These are phyloP conservation scores for Ceratorhiza oryzae-sativae DNA, from an alignment of 1,284 basidiomycete genomes.

Conservation along the genomic window DNA sequence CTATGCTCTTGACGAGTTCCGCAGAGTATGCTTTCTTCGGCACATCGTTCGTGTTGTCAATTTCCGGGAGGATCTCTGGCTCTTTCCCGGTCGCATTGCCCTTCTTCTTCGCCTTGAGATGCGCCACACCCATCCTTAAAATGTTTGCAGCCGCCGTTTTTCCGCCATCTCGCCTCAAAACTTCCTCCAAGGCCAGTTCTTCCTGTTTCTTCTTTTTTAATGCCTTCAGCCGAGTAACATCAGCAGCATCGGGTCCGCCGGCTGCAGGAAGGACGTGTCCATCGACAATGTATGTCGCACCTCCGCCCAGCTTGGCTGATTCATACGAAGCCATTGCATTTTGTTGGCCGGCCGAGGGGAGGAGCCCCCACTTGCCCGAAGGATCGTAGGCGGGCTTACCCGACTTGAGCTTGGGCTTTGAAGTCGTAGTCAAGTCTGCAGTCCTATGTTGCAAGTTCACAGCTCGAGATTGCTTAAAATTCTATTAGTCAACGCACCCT, in stretches of 20 bases:
- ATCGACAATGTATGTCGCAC: constrained; percentile 81
- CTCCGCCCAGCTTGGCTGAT: constrained; percentile 52
- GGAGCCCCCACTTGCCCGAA: constrained; percentile 70
- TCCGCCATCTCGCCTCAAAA: constrained; percentile 56
- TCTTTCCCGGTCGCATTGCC: constrained; percentile 46
- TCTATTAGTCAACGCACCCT: constrained; percentile 60
- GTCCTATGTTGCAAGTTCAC: constrained; percentile 45
- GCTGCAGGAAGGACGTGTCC: constrained; percentile 67
- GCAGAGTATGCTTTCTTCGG: constrained; percentile 66
- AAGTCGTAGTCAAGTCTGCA: constrained; percentile 50
- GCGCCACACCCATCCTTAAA: constrained; percentile 45
- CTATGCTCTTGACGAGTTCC: constrained; percentile 67
- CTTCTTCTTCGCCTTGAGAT: constrained; percentile 49
- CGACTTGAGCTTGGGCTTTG: constrained; percentile 57
- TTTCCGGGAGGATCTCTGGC: constrained; percentile 27
- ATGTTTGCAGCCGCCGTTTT: constrained; percentile 50
- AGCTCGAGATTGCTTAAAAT: constrained; percentile 6
- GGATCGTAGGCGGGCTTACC: constrained; percentile 63
- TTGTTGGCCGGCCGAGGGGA: constrained; percentile 58
- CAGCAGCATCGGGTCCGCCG: constrained; percentile 53
- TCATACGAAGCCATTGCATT: constrained; percentile 34
- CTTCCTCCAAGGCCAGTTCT: constrained; percentile 63
- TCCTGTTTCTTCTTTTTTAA: constrained; percentile 64
- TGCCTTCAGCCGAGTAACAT: constrained; percentile 67
- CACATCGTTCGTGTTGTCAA: constrained; percentile 41